Evolutionary conservation across 1,284 basidiomycete genomes (phyloP), one percentile per base, ranked within the genome.

Genomic region (Schizopora paradoxa): DNA sequence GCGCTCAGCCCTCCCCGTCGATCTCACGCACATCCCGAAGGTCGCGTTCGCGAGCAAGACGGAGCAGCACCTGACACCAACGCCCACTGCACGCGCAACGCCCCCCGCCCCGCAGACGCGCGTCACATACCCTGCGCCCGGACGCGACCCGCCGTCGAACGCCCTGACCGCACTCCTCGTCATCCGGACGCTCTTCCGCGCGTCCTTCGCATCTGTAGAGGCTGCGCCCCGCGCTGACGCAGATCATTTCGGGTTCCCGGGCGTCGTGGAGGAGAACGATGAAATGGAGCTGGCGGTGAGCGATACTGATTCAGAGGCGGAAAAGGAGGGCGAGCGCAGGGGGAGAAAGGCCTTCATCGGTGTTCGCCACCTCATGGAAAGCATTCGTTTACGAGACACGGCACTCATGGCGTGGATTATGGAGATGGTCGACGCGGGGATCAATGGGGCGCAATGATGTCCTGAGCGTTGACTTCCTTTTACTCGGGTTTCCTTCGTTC

Each of bases 211-310:
- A 11, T 76, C 82, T 2, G 61, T 64, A 1, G 84, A 86, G 51
- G 72, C 74, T 22, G 86, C 86, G 0, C 86, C 86, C 11, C 72
- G 82, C 10, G 77, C 73, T 2, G 86, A 89, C 58, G 80, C 74
- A 6, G 82, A 89, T 50, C 85, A 86, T 54, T 90, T 89, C 61
- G 86, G 86, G 2, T 90, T 90, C 61, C 87, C 86, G 5, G 86
- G 83, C 0, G 44, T 82, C 37, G 69, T 83, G 28, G 82, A 85
- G 52, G 83, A 86, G 14, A 68, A 69, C 8, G 79, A 76, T 8
- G 82, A 80, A 13, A 66, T 71, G 36, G 76, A 76, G 33, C 62
- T 56, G 7, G 54, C 60, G 27, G 46, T 64, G 61, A 57, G 58
- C 50, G 51, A 8, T 33, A 38, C 40, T 25, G 19, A 58, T 55